A percentile compares a stretch with the other conserved stretches of the same genome.
phyloP scores from a whole-genome alignment of 1,284 basidiomycete species.

The Trichosporon sp. region DNA sequence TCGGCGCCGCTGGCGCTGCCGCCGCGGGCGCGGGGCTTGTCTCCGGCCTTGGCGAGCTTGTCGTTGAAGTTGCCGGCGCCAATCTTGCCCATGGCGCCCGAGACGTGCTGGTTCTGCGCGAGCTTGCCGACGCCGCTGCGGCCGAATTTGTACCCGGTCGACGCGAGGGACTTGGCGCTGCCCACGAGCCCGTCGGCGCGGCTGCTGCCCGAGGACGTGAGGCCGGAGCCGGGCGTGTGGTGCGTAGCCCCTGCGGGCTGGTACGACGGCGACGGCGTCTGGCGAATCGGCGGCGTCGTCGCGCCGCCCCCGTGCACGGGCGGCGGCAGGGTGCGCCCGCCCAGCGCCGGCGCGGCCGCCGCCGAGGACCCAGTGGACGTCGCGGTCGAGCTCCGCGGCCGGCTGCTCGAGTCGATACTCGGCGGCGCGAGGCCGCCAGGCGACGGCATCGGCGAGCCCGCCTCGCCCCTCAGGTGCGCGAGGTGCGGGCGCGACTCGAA shows the following conservation, averaged over 20 bases:
- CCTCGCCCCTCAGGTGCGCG: not conserved
- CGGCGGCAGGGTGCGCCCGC: not conserved
- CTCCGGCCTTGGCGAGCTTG: slow-evolving; percentile 10
- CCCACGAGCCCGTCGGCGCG: slow-evolving; percentile 6
- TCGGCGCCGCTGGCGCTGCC: not conserved
- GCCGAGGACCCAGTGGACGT: not conserved
- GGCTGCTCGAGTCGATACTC: not conserved
- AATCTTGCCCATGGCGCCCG: slow-evolving; percentile 21
- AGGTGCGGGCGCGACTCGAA: slow-evolving; percentile 44
- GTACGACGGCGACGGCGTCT: not conserved
- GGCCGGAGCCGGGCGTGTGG: not conserved
- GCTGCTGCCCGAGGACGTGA: not conserved
- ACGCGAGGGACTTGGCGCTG: slow-evolving; percentile 26
- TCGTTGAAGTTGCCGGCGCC: slow-evolving; percentile 17
- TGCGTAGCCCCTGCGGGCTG: not conserved
- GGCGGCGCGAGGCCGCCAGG: not conserved
- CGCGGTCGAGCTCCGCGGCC: not conserved
- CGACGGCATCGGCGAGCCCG: not conserved
- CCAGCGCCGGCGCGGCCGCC: not conserved
- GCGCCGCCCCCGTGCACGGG: not conserved
- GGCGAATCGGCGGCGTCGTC: not conserved
- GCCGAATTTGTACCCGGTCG: slow-evolving; percentile 27
- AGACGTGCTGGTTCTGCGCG: slow-evolving; percentile 17
- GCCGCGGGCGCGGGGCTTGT: slow-evolving; percentile 9
- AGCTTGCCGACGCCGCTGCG: slow-evolving; percentile 18